These are phyloP conservation scores for Gnomoniopsis smithogilvyi DNA, from an alignment of 2,329 filamentous ascomycete species.

Conservation along the genomic window DNA sequence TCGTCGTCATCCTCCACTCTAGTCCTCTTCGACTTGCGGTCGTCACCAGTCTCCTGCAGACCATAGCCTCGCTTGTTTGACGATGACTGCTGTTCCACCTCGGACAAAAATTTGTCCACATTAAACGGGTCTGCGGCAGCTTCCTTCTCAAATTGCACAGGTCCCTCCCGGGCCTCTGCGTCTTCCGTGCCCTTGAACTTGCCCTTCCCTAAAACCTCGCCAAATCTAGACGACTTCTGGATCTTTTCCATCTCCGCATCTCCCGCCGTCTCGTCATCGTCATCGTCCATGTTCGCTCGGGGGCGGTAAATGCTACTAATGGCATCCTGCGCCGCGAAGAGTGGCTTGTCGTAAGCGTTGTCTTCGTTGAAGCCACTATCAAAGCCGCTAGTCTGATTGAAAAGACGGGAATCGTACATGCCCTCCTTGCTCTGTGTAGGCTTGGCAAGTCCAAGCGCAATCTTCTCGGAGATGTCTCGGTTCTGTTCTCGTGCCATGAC, in stretches of 20 bases:
- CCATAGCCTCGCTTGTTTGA: constrained; percentile 71
- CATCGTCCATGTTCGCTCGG: constrained; percentile 68
- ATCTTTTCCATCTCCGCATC: constrained; percentile 85
- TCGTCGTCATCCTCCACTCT: constrained; percentile 72
- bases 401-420: constrained; percentile 95
- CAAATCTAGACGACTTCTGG: constrained; percentile 77
- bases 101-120: constrained; percentile 88
- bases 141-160: constrained; percentile 96
- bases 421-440: constrained; percentile 87
- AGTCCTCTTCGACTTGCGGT: constrained; percentile 65
- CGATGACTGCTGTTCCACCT: constrained; percentile 61
- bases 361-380: constrained; percentile 95
- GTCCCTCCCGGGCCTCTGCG: constrained; percentile 82
- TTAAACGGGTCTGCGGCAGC: constrained; percentile 75
- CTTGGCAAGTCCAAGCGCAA: constrained; percentile 90
- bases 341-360: constrained; percentile 92
- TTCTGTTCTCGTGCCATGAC: constrained; percentile 94
- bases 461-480: constrained; percentile 95
- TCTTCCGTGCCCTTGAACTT: constrained; percentile 87
- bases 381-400: constrained; percentile 92
- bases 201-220: constrained; percentile 80
- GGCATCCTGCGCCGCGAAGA: constrained; percentile 94
- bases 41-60: constrained; percentile 60
- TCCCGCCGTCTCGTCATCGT: constrained; percentile 74
- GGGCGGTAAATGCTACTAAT: constrained; percentile 93